Evolutionary conservation across 768 basidiomycete species (phyloP).

Genomic region (Lentinus tigrinus): DNA sequence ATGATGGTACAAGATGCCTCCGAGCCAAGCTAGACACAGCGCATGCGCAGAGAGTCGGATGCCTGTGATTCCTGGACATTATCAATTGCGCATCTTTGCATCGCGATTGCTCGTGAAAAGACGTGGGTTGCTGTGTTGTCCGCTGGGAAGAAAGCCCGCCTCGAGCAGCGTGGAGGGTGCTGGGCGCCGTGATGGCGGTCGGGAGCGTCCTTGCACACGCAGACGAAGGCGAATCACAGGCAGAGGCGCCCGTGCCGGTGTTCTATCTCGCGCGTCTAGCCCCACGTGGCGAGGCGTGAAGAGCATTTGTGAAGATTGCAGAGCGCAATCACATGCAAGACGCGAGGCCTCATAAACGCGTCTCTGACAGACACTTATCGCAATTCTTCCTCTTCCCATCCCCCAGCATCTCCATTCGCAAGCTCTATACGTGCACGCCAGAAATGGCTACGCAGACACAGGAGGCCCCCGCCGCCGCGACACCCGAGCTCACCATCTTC

Average conservation of each 20-base stretch:
- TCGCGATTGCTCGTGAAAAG: background rate
- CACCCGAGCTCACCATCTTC: conserved; percentile 62
- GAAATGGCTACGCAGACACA: conserved; percentile 38
- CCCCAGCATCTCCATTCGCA: conserved; percentile 1
- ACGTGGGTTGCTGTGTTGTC: background rate
- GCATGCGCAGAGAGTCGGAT: background rate
- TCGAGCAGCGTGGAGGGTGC: background rate
- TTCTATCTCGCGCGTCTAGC: background rate
- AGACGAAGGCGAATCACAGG: background rate
- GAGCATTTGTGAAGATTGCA: background rate
- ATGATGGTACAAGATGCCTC: background rate
- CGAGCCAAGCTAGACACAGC: background rate
- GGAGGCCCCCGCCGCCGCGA: conserved; percentile 25
- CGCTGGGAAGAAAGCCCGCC: background rate
- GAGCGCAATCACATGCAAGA: conserved; percentile 16
- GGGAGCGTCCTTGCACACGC: background rate
- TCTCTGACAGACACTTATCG: conserved; percentile 7
- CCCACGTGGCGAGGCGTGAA: conserved; percentile 5
- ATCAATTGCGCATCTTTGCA: background rate
- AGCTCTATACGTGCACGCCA: background rate
- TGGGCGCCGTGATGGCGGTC: background rate
- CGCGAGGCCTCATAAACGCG: background rate
- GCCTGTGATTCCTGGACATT: conserved; percentile 9
- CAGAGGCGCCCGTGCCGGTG: background rate
- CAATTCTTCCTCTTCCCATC: background rate